Percentiles rank a stretch among this genome's conserved stretches.
phyloP scores from a whole-genome alignment of 192 early-diverging fungal genomes.

The Backusella morwellensis region DNA sequence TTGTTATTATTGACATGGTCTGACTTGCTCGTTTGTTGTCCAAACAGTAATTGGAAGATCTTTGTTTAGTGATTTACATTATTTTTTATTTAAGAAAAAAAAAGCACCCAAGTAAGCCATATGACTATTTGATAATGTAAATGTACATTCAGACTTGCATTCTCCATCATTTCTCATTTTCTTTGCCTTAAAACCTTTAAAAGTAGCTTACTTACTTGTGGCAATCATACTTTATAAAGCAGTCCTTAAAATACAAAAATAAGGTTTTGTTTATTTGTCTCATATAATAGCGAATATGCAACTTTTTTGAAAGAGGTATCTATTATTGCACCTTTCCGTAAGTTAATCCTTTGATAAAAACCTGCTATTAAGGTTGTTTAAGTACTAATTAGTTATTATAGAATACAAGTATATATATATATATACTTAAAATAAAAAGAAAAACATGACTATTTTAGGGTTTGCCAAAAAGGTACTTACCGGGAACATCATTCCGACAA shows the following conservation, averaged over 20 bases:
- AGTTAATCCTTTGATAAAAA: not conserved
- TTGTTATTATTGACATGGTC: conserved; percentile 6
- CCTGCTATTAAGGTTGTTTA: not conserved
- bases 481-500: not conserved
- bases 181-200: not conserved
- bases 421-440: conserved; percentile 2
- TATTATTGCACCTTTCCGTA: not conserved
- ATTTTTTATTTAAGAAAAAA: not conserved
- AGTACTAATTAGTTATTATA: conserved; percentile 4
- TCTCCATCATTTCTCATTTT: not conserved
- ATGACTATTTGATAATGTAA: not conserved
- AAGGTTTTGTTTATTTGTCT: conserved; percentile 2
- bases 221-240: not conserved
- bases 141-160: not conserved
- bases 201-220: not conserved
- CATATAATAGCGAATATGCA: not conserved
- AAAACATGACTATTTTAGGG: conserved; percentile 7
- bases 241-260: conserved; percentile 1
- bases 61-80: conserved; percentile 7
- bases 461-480: conserved; percentile 8
- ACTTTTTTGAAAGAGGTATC: not conserved
- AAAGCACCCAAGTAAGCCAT: not conserved
- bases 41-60: conserved; percentile 6
- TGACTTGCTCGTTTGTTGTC: conserved; percentile 9
- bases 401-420: conserved; percentile 2